phyloP scores from a whole-genome alignment of 2,329 filamentous ascomycete genomes.

The Claviceps sp. region DNA sequence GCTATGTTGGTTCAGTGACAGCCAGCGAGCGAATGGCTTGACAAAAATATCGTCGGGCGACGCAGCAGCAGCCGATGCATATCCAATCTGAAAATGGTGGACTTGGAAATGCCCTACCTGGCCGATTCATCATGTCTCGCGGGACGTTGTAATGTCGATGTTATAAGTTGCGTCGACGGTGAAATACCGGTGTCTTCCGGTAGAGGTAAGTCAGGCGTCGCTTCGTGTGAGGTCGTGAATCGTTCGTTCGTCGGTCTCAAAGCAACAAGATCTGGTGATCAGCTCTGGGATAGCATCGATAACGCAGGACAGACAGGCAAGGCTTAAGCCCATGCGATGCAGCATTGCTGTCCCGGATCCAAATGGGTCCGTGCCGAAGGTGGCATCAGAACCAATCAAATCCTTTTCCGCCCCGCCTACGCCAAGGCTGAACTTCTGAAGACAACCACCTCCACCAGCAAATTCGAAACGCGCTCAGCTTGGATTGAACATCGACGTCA shows the following conservation, averaged over 20 bases:
- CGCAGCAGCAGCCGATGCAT: neutral
- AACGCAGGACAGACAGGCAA: constrained; percentile 13
- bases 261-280: neutral
- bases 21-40: neutral
- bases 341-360: constrained; percentile 18
- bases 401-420: neutral
- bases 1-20: neutral
- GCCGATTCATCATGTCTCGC: constrained; percentile 41
- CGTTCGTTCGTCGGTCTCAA: neutral
- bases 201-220: neutral
- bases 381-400: constrained; percentile 16
- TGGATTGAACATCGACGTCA: neutral
- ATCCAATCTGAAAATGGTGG: constrained; percentile 7
- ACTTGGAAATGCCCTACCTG: constrained; percentile 35
- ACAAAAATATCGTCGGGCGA: neutral
- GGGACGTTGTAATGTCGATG: neutral
- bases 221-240: neutral
- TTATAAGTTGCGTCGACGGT: neutral
- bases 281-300: constrained; percentile 2
- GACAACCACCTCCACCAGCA: neutral
- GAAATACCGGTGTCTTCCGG: neutral
- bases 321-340: constrained; percentile 11
- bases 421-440: constrained; percentile 10
- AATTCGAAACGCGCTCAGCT: neutral
- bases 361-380: constrained; percentile 27